Evolutionary conservation across 2,329 filamentous ascomycete genomes (phyloP), one percentile per base, ranked within the genome.

Genomic region (Verruconis gallopava): DNA sequence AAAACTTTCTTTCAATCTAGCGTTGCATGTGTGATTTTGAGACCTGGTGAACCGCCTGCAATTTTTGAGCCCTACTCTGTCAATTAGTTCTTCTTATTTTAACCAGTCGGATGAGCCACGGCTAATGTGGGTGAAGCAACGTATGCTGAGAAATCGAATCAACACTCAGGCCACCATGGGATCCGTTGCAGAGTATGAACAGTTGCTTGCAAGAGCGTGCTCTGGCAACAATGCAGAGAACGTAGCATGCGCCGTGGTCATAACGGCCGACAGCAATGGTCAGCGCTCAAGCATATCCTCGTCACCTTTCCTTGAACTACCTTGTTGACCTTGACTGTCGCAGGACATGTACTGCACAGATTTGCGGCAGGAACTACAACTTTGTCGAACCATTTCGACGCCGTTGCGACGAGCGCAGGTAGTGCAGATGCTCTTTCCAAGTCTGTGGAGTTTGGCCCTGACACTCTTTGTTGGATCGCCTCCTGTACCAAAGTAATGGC

Each of bases 401-500:
- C 30, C 14, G 17, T 28, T n/a, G 21, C 15, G 6, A n/a, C 25
- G 6, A 21, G 1, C 12, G 6, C 15, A 17, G 38, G 4, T 4
- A 18, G 9, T 4, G 25, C 25, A 5, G 20, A 33, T 18, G 19
- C 14, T 19, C 6, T 21, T 3, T 18, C 38, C 15, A 19, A 14
- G 3, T 6, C 32, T 6, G n/a, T 17, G 15, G 17, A 11, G 11
- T 42, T 42, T 20, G 21, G 20, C 13, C 18, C 40, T 21, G 40
- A 42, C 21, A 42, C 40, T 11, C 4, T 42, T 13, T 42, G 40
- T 15, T 36, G 40, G 40, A 42, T 42, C 18, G 40, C 40, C 13
- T 42, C 40, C 12, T 42, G 40, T 28, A 45, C 43, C 20, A 45
- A 45, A 22, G 18, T 45, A 3, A 30, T 43, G 19, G 40, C 22